These are phyloP conservation scores for Populus tomentosa DNA, from an alignment of 441 rosid species.

Conservation along the genomic window DNA sequence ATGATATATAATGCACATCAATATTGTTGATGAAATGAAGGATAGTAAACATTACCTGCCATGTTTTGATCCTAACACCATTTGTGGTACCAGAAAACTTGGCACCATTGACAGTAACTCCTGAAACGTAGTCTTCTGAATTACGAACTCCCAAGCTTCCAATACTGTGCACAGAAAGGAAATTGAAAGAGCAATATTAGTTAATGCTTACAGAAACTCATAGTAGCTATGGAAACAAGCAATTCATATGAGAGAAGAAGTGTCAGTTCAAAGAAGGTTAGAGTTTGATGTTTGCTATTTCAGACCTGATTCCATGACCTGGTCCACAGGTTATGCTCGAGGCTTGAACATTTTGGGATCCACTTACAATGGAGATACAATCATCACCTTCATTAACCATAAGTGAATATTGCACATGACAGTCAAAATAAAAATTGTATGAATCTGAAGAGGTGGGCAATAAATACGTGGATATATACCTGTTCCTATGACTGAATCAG, in stretches of 20 bases:
- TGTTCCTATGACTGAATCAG: constrained; percentile 45
- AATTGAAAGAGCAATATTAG: neutral
- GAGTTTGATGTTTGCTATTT: neutral
- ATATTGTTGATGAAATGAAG: neutral
- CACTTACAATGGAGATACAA: constrained; percentile 74
- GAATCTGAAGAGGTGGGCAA: neutral
- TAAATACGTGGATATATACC: constrained; percentile 25
- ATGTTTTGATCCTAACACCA: constrained; percentile 88
- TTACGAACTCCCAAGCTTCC: constrained; percentile 66
- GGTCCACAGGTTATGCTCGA: constrained; percentile 65
- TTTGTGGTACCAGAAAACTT: constrained; percentile 53
- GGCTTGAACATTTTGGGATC: constrained; percentile 57
- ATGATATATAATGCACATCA: neutral
- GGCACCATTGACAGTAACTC: constrained; percentile 53
- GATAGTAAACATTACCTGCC: constrained; percentile 45
- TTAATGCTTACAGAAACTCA: neutral
- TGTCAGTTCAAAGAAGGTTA: neutral
- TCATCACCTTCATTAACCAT: constrained; percentile 57
- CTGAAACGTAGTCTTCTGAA: constrained; percentile 60
- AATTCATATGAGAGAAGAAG: neutral
- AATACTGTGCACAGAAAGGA: constrained; percentile 35
- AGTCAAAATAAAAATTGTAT: neutral
- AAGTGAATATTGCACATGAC: neutral
- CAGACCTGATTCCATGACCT: constrained; percentile 88
- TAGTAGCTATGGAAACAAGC: neutral